These are phyloP conservation scores for Melaleuca alternifolia DNA, from an alignment of 345 rosid species.

Conservation along the genomic window DNA sequence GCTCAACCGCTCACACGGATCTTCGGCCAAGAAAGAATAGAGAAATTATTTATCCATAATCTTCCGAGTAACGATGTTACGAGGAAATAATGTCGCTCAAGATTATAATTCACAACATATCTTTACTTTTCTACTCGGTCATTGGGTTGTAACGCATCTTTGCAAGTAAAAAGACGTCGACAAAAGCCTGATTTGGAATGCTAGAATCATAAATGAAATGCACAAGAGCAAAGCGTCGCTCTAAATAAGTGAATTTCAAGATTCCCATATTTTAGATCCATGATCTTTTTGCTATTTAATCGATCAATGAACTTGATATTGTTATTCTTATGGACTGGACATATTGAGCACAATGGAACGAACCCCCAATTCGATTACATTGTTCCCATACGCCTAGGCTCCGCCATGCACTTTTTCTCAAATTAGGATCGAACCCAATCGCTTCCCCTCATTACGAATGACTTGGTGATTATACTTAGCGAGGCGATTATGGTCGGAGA, in stretches of 20 bases:
- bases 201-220: no score
- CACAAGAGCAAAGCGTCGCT: no score
- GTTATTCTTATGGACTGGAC: background rate
- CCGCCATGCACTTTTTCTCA: no score
- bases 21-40: no score
- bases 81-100: background rate
- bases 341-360: accelerated
- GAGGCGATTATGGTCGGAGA: background rate
- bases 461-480: background rate
- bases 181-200: no score
- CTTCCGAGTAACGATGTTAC: no score
- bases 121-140: background rate
- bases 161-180: background rate
- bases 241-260: accelerated
- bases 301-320: accelerated
- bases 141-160: background rate
- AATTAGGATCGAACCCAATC: background rate
- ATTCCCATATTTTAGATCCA: background rate
- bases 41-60: no score
- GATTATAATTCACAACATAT: background rate
- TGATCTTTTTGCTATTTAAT: background rate
- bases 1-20: background rate
- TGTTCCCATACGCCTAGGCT: accelerated
- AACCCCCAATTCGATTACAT: background rate
- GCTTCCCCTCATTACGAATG: accelerated